A percentile compares a stretch with the other conserved stretches of the same genome.
Evolutionary conservation across 1,284 basidiomycete genomes (phyloP).

Genomic region (Tilletia indica): DNA sequence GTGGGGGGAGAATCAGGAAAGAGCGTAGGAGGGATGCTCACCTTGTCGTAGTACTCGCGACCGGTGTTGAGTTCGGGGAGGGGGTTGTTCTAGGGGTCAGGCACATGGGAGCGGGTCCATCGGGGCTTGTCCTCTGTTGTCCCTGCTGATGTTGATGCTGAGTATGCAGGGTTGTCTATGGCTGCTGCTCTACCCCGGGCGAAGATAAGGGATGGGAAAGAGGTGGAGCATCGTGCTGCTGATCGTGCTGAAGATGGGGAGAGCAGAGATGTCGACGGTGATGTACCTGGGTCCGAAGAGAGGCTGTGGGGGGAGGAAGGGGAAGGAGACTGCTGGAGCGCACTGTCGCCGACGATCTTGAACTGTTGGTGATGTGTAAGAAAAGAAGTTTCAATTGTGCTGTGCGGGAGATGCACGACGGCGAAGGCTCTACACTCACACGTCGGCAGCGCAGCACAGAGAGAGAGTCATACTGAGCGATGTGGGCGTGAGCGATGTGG

Average conservation of each 20-base stretch:
- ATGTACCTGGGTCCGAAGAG: not conserved
- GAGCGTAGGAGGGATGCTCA: conserved; percentile 49
- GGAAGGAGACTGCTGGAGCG: no score
- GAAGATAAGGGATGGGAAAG: conserved; percentile 4
- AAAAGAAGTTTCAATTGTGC: no score
- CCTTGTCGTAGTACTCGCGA: conserved; percentile 90
- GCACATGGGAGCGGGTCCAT: conserved; percentile 49
- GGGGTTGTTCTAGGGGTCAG: conserved; percentile 50
- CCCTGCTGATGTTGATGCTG: conserved; percentile 25
- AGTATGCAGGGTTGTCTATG: not conserved
- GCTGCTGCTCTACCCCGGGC: not conserved
- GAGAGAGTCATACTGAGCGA: no score
- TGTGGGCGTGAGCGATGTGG: no score
- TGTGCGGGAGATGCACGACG: no score
- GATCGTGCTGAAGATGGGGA: not conserved
- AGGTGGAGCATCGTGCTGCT: no score
- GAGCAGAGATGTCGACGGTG: not conserved
- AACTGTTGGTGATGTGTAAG: no score
- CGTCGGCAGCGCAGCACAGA: no score
- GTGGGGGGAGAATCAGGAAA: not conserved
- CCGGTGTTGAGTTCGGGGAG: conserved; percentile 69
- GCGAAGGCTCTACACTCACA: no score
- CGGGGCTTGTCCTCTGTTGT: no score
- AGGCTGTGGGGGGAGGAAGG: no score
- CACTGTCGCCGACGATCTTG: no score